These are phyloP conservation scores for Kokia cookei DNA, from an alignment of 441 rosid species.

Conservation along the genomic window DNA sequence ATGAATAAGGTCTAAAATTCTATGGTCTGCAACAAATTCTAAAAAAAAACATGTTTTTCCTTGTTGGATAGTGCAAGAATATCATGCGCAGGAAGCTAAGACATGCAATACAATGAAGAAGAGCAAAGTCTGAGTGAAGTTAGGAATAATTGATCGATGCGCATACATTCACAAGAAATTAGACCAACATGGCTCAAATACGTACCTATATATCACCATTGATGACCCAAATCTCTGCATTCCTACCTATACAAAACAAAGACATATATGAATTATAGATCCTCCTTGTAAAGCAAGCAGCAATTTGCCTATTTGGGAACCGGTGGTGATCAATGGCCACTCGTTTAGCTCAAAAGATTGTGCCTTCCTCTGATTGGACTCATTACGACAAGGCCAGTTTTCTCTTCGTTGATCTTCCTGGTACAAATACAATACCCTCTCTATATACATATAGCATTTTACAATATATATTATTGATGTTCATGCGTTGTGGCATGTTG, in stretches of 20 bases:
- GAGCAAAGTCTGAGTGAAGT: neutral
- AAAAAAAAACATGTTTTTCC: neutral
- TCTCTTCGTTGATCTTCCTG: conserved; percentile 57
- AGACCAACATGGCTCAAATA: neutral
- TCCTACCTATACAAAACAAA: neutral
- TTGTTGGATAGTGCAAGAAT: neutral
- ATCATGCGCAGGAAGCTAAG: neutral
- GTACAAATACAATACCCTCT: conserved; percentile 17
- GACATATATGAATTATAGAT: neutral
- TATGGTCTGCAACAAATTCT: neutral
- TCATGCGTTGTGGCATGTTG: neutral
- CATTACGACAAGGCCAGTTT: conserved; percentile 31
- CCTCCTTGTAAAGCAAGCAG: neutral
- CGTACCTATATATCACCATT: neutral
- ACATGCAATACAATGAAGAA: neutral
- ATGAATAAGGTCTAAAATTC: neutral
- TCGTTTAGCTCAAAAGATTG: conserved; percentile 17
- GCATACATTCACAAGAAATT: neutral
- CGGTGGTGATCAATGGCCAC: conserved; percentile 16
- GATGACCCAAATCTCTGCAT: neutral
- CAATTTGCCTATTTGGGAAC: neutral
- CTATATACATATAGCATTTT: no score
- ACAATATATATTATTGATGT: neutral
- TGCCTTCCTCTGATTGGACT: conserved; percentile 42
- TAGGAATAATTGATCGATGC: neutral